Evolutionary conservation across 148 eudicot genomes (phyloP).

Genomic region (Rheum nobile): DNA sequence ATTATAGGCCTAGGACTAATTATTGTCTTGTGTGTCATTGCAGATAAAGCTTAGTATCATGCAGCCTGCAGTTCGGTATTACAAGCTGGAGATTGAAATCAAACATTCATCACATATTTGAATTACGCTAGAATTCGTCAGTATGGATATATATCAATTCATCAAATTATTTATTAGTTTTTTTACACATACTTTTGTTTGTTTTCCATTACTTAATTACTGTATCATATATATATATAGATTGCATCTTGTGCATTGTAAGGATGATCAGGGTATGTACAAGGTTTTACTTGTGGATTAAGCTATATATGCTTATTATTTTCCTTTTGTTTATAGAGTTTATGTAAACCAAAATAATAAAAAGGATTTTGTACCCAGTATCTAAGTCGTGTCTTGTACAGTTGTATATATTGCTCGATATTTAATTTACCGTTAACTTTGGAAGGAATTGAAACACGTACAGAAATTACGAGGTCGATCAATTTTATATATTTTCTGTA

Average conservation of each 20-base stretch:
- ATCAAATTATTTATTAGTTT: neutral
- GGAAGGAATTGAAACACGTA: neutral
- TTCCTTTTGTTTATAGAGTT: neutral
- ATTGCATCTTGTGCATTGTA: constrained; percentile 2
- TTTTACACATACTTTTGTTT: constrained; percentile 4
- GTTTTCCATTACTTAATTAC: neutral
- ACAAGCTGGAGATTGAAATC: neutral
- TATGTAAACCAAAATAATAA: neutral
- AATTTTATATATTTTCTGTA: no score
- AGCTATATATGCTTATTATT: neutral
- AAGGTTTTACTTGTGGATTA: neutral
- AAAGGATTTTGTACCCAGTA: neutral
- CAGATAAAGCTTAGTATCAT: neutral
- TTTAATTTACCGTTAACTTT: neutral
- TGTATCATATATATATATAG: neutral
- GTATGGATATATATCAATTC: neutral
- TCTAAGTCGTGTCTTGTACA: neutral
- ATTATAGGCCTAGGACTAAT: neutral
- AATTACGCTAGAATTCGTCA: neutral
- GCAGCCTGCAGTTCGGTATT: neutral
- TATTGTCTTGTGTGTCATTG: neutral
- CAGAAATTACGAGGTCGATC: neutral
- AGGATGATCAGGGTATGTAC: neutral
- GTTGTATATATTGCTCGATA: neutral
- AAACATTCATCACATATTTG: neutral